Base-by-base conservation (phyloP, 768 basidiomycete species). In the Lentinula edodes region DNA sequence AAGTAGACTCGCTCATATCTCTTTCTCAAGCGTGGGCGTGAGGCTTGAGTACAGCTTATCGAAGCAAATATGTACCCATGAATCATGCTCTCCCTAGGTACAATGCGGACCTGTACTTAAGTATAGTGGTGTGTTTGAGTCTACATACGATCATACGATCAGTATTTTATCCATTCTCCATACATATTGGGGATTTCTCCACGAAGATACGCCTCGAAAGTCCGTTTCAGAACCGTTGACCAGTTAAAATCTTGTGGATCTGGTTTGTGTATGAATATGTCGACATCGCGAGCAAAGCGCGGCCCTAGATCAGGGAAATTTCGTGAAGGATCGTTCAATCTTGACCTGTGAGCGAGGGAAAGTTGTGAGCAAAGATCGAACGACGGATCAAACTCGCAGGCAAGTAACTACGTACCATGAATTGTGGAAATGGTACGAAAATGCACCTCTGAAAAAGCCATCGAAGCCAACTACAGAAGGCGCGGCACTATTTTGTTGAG, bases 391-490 rank as follows among this genome's bases (percentile, higher is more conserved):
- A 45, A 50, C 51, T 6, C 35, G 43, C 32, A 52, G 28, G 28
- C 28, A 28, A 28, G 28, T 48, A 45, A 23, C 12, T 6, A 70
- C 84, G 58, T 61, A 91, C 93, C 93, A 95, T 74, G 85, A 91
- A 71, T 95, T 95, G 71, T 98, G 95, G 76, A 90, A 98, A 73
- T 98, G 95, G 72, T 98, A 98, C 2, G 91, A 95, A 71, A 88
- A 98, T 6, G 96, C 92, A 8, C 96, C 97, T 62, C 85, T 86
- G 82, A 95, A 99, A 81, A 99, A 99, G 8, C 93, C 95, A 66
- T 94, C 90, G 66, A 98, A 91, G 10, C 97, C 97, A 12, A 93
- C 76, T 10, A 90, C 91, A 66, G 90, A 86, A 7, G 96, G 92
- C 8, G 89, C 89, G 1, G 91, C 94, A 64, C 89, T 88, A 52